Percentiles rank a stretch among this genome's conserved stretches.
phyloP scores from a whole-genome alignment of 148 eudicot genomes.

The Beta vulgaris region DNA sequence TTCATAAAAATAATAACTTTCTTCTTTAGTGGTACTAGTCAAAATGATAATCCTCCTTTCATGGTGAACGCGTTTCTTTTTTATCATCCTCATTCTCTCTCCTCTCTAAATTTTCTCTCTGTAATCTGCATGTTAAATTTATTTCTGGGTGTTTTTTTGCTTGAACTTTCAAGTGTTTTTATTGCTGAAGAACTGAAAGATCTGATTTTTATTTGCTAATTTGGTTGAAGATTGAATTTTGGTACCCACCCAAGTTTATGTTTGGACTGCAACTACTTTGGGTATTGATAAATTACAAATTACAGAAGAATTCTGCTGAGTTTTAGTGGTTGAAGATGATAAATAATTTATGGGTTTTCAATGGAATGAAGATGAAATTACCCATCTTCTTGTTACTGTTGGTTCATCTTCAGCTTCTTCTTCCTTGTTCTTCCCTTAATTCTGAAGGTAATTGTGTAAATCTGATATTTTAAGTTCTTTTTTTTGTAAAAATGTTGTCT shows the following conservation, averaged over 20 bases:
- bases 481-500: too few species aligned
- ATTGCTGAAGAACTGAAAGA: neutral
- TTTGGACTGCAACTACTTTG: neutral
- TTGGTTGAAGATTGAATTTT: neutral
- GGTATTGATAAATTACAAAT: neutral
- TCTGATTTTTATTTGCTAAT: neutral
- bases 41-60: neutral
- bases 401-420: slow-evolving; percentile 1
- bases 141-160: neutral
- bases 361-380: neutral
- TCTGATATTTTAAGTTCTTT: neutral
- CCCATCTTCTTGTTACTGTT: neutral
- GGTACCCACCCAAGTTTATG: neutral
- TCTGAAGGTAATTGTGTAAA: slow-evolving; percentile 21
- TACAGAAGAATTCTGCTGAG: neutral
- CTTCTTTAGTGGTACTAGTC: too few species aligned
- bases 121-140: neutral
- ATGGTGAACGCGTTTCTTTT: slow-evolving; percentile 21
- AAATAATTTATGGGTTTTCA: neutral
- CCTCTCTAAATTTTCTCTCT: neutral
- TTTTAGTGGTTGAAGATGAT: slow-evolving; percentile 9
- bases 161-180: neutral
- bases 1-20: too few species aligned
- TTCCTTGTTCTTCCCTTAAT: slow-evolving; percentile 28
- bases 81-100: neutral